Conservation (phyloP, 768 basidiomycete species). For the Phaeotremella fagi region DNA sequence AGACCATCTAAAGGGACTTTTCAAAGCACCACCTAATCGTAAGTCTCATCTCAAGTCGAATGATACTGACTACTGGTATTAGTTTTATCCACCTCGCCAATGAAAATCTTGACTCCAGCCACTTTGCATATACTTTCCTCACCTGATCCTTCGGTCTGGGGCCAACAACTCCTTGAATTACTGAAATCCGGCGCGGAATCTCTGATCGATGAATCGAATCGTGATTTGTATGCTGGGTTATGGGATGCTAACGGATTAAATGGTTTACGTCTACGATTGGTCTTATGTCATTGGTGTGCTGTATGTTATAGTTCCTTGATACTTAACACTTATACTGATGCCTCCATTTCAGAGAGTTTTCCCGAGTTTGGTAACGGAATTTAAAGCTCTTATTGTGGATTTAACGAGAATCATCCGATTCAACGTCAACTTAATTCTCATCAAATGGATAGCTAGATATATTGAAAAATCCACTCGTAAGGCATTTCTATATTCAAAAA, state of each 20-base stretch:
- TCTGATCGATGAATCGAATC: not conserved
- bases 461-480: not conserved
- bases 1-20: slow-evolving; percentile 10
- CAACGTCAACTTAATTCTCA: not conserved
- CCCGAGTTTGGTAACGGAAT: too few relatives aligned
- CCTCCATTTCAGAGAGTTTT: not conserved
- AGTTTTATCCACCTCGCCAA: slow-evolving; percentile 15
- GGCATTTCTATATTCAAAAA: too few relatives aligned
- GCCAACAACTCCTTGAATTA: not conserved
- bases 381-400: too few relatives aligned
- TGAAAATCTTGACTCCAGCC: slow-evolving; percentile 19
- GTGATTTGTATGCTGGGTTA: not conserved
- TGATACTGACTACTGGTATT: not conserved
- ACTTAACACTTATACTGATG: too few relatives aligned
- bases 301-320: slow-evolving; percentile 20
- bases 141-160: not conserved
- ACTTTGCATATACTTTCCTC: slow-evolving; percentile 11
- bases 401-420: not conserved
- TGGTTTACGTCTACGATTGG: slow-evolving; percentile 10
- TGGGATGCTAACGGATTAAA: slow-evolving; percentile 12
- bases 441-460: too few relatives aligned
- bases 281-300: slow-evolving; percentile 17
- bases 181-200: not conserved
- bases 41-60: slow-evolving; percentile 1
- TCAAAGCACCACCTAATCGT: slow-evolving; percentile 20